Percentiles rank a stretch among this genome's conserved stretches.
Evolutionary conservation across 495 filamentous ascomycete species (phyloP).

Genomic region (Lineolata rhizophorae): DNA sequence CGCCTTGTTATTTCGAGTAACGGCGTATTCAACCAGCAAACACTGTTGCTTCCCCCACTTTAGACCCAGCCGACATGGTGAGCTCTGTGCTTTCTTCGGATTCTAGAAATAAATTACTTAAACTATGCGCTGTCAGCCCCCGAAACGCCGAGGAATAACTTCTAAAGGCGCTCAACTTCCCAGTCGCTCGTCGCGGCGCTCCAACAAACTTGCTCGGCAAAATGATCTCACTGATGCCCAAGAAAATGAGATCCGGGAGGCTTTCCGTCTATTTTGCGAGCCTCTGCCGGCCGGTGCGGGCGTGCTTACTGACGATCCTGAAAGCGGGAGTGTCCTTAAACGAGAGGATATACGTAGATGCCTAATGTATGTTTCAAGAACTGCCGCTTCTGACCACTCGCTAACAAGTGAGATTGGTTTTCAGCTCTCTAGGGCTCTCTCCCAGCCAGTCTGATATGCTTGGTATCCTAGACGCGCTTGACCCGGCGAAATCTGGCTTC

Average conservation of each 20-base stretch:
- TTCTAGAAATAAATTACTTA: too few species aligned
- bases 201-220: constrained; percentile 78
- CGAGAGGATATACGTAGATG: constrained; percentile 63
- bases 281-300: constrained; percentile 27
- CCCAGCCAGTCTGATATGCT: constrained; percentile 39
- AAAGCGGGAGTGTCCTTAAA: constrained; percentile 51
- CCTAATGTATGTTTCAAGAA: constrained; percentile 38
- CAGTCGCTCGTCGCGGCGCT: too few species aligned
- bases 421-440: constrained; percentile 46
- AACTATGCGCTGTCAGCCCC: too few species aligned
- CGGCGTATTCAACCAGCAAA: too few species aligned
- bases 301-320: constrained; percentile 21
- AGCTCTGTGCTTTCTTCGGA: too few species aligned
- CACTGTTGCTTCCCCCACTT: too few species aligned
- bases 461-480: constrained; percentile 53
- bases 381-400: constrained; percentile 3
- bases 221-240: constrained; percentile 63
- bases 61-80: too few species aligned
- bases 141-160: too few species aligned
- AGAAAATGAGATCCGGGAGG: constrained; percentile 77
- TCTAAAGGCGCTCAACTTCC: too few species aligned
- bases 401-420: background rate
- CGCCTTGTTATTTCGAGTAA: too few species aligned
- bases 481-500: constrained; percentile 59
- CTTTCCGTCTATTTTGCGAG: constrained; percentile 56